Percentiles rank a stretch among this genome's conserved stretches.
These are phyloP conservation scores for Vigna radiata DNA, from an alignment of 306 rosid species.

Conservation along the genomic window DNA sequence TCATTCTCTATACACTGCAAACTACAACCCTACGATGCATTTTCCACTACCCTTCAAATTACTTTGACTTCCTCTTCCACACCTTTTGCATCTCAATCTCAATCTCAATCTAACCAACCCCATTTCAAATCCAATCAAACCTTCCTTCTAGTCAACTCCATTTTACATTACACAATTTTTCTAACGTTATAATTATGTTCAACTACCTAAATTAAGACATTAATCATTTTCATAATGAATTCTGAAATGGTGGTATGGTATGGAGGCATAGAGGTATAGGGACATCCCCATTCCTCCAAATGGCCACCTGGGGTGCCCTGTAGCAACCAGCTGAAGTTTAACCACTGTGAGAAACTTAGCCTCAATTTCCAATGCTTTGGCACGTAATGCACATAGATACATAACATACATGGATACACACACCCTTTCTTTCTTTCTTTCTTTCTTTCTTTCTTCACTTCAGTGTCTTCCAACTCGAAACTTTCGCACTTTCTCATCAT, in stretches of 20 bases:
- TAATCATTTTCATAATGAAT: slow-evolving; percentile 4
- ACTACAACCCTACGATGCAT: slow-evolving; percentile 30
- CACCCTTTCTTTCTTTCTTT: slow-evolving; percentile 21
- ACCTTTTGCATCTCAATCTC: neutral
- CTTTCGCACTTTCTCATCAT: slow-evolving; percentile 31
- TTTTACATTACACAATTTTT: neutral
- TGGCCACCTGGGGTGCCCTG: slow-evolving; percentile 51
- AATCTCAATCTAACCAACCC: neutral
- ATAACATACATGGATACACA: neutral
- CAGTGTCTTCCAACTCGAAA: slow-evolving; percentile 49
- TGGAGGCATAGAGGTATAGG: slow-evolving; percentile 31
- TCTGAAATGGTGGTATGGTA: neutral
- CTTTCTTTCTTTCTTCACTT: slow-evolving; percentile 12
- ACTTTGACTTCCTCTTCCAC: slow-evolving; percentile 16
- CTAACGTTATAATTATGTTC: slow-evolving; percentile 2
- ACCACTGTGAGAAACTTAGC: slow-evolving; percentile 50
- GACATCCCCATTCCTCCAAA: slow-evolving; percentile 45
- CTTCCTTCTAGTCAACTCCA: neutral
- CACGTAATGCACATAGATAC: slow-evolving; percentile 7
- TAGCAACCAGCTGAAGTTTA: slow-evolving; percentile 37
- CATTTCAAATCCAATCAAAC: slow-evolving; percentile 26
- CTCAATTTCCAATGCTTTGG: slow-evolving; percentile 72
- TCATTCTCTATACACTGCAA: slow-evolving; percentile 41
- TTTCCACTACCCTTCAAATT: slow-evolving; percentile 2
- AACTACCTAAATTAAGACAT: slow-evolving; percentile 10